These are phyloP conservation scores for Cryphonectria japonica DNA, from an alignment of 2,329 filamentous ascomycete genomes.

Conservation along the genomic window DNA sequence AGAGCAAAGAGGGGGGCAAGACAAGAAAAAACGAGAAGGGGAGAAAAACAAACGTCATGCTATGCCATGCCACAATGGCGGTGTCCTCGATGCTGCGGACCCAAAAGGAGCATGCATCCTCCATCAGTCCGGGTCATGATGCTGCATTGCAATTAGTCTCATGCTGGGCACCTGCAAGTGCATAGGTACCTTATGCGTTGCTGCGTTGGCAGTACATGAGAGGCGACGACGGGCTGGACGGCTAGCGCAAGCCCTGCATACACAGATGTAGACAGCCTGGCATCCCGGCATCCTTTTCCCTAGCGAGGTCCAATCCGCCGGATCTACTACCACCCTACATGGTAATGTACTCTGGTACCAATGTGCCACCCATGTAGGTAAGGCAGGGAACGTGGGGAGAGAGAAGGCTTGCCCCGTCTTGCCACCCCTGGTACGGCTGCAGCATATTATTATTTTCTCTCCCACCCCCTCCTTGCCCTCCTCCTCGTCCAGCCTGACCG, in stretches of 20 bases:
- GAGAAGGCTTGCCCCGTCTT: not conserved
- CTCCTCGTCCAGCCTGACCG: constrained; percentile 5
- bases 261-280: not conserved
- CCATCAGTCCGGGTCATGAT: constrained; percentile 14
- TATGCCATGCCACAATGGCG: constrained; percentile 5
- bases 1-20: not conserved
- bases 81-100: constrained; percentile 8
- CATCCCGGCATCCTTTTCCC: constrained; percentile 1
- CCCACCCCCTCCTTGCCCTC: not conserved
- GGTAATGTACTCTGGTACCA: not conserved
- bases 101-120: not conserved
- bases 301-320: constrained; percentile 13
- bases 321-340: not conserved
- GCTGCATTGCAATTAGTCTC: constrained; percentile 20
- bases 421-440: not conserved
- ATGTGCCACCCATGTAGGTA: not conserved
- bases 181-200: constrained; percentile 32
- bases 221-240: constrained; percentile 34
- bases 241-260: constrained; percentile 16
- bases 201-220: constrained; percentile 37
- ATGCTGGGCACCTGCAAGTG: constrained; percentile 24
- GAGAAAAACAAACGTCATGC: constrained; percentile 9
- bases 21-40: not conserved
- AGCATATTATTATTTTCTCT: not conserved
- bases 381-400: constrained; percentile 9